Evolutionary conservation across 192 early-diverging fungal genomes (phyloP), one percentile per base, ranked within the genome.

Genomic region (Entomortierella chlamydospora): DNA sequence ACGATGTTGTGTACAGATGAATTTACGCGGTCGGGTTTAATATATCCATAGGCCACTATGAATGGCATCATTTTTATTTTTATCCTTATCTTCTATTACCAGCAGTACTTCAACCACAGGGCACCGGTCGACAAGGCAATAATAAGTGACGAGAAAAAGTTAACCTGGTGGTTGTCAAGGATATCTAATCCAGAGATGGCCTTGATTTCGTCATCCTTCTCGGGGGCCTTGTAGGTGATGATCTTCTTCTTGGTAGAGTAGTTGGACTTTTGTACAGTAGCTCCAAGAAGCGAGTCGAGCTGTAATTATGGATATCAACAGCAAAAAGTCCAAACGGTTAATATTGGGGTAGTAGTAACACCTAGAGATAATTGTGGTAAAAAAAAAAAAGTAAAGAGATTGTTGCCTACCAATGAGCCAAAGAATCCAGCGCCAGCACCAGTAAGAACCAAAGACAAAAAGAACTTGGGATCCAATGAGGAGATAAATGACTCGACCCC

Each of bases 211-310:
- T 89, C 77, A 11, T 82, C 81, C 45, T 74, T 71, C 15, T 72
- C 66, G 7, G 86, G 71, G 20, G 84, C 68, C 51, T 79, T 79
- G 47, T 79, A 79, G 8, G 85, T 68, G 52, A 91, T 88, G 31
- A 88, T 80, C 30, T 89, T 82, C 42, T 86, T 90, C 15, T 86
- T 83, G 22, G 89, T 84, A 56, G 93, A 86, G 82, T 93, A 97
- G 22, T 92, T 83, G 18, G 88, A 86, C 56, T 90, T 84, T 65
- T 95, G 88, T 0, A 96, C 83, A 1, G 96, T 94, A 6, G 93
- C 95, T 25, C 96, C 96, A 13, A 97, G 77, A 1, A 97, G 37
- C 23, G 96, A 97, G 83, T 97, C 96, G 28, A 93, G 73, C 87
- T 90, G 72, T 23, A 29, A 51, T 37, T 37, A 29, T n/a, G 17